Evolutionary conservation across 306 rosid species (phyloP), one percentile per base, ranked within the genome.

Genomic region (Vicia villosa): DNA sequence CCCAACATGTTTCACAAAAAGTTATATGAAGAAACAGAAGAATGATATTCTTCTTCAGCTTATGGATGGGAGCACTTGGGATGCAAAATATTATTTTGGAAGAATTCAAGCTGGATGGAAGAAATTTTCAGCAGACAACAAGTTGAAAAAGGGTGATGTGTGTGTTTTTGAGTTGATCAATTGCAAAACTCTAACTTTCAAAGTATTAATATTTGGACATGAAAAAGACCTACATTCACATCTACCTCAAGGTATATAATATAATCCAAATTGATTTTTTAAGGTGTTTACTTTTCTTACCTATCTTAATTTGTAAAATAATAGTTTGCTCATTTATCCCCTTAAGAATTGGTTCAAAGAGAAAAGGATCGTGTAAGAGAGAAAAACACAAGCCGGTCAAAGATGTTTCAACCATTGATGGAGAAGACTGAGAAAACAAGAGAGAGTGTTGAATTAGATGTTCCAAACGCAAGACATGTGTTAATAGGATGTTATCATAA

Each of bases 391-490:
- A 40, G 15, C 2, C 34, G 74, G 77, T 69, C 45, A 26, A 77
- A 57, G 68, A 92, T n/a, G n/a, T n/a, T 91, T 37, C 86, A 95
- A 91, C 95, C 99, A 46, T 62, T 91, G 32, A 72, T 88, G 96
- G 99, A 92, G 56, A 84, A 42, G 76, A 84, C 89, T 81, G 88
- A 94, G 86, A 70, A 86, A 60, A 83, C 92, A 72, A 94, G 95
- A 38, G 99, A 97, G 74, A 89, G 86, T 63, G 96, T 79, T 2
- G 97, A 97, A 1, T 66, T 88, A 10, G 99, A 88, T 74, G 97
- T 87, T 9, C 95, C 99, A 10, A 91, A 91, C 42, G 99, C 92
- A 16, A 79, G 91, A 42, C 88, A 89, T 74, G 92, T 94, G 4
- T 72, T 94, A 68, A 88, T 94, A 11, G 83, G 60, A 2, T 87